Evolutionary conservation across 2,329 filamentous ascomycete genomes (phyloP).

Genomic region (Phaeosphaeriaceae sp.): DNA sequence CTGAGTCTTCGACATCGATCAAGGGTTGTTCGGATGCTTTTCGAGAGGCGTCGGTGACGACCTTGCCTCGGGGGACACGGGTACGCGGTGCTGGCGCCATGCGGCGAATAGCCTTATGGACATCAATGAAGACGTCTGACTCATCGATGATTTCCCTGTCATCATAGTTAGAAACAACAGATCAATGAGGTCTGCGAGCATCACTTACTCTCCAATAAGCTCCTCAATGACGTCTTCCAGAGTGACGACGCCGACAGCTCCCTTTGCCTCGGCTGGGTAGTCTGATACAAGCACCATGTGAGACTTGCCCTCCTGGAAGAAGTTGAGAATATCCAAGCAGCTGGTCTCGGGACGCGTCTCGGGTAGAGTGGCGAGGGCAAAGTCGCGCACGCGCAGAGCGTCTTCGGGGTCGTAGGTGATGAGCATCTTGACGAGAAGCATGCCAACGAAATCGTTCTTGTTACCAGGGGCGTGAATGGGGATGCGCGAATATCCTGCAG

Average conservation of each 20-base stretch:
- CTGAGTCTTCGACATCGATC: slow-evolving; percentile 25
- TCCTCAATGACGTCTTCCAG: slow-evolving; percentile 98
- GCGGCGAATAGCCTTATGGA: slow-evolving; percentile 95
- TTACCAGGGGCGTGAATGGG: slow-evolving; percentile 91
- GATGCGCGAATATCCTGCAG: slow-evolving; percentile 93
- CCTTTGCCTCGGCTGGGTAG: slow-evolving; percentile 85
- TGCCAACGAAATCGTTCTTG: slow-evolving; percentile 88
- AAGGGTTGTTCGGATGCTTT: slow-evolving; percentile 34
- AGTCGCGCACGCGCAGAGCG: slow-evolving; percentile 83
- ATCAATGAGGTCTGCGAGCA: background rate
- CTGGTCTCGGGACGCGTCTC: slow-evolving; percentile 95
- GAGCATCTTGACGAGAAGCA: slow-evolving; percentile 97
- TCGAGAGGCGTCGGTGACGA: slow-evolving; percentile 55
- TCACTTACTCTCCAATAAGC: slow-evolving; percentile 91
- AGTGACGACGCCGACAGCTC: slow-evolving; percentile 91
- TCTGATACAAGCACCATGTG: slow-evolving; percentile 98
- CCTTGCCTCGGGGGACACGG: slow-evolving; percentile 66
- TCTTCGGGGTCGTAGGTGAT: slow-evolving; percentile 99
- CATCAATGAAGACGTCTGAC: slow-evolving; percentile 96
- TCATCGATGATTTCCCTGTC: slow-evolving; percentile 95
- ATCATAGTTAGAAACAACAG: slow-evolving; percentile 14
- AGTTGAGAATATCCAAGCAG: slow-evolving; percentile 98
- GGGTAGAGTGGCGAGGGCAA: slow-evolving; percentile 90
- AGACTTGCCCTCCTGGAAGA: slow-evolving; percentile 98
- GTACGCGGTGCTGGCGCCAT: slow-evolving; percentile 84